Evolutionary conservation across 1,284 basidiomycete species (phyloP).

Genomic region (Heterobasidion occidentale): DNA sequence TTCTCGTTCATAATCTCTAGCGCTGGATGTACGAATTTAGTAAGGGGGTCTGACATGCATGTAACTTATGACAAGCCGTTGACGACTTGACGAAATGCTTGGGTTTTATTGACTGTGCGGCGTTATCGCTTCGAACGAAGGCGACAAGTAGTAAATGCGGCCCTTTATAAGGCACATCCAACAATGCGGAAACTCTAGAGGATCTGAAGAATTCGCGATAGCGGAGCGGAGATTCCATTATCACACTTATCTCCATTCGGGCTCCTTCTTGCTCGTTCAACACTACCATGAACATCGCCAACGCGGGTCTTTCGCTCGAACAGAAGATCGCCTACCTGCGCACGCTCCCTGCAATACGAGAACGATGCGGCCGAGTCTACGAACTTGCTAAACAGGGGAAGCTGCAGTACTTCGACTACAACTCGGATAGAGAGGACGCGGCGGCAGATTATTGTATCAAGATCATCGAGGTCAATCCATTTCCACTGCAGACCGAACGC

Average conservation of each 20-base stretch:
- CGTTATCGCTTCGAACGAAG: no score
- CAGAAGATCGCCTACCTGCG: slow-evolving; percentile 68
- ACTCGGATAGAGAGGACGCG: slow-evolving; percentile 63
- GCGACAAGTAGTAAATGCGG: no score
- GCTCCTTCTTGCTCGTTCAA: not conserved
- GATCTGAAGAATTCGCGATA: not conserved
- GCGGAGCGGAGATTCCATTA: not conserved
- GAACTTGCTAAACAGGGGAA: slow-evolving; percentile 65
- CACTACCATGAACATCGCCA: slow-evolving; percentile 23
- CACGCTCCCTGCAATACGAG: slow-evolving; percentile 82
- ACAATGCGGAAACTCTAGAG: not conserved
- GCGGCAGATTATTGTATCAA: slow-evolving; percentile 78
- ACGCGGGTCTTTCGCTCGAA: slow-evolving; percentile 17
- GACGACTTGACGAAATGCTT: no score
- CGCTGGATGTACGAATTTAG: no score
- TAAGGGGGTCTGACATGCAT: no score
- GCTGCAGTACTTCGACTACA: slow-evolving; percentile 82
- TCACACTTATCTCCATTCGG: not conserved
- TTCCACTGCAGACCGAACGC: not conserved
- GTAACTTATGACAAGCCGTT: no score
- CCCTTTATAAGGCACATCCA: not conserved
- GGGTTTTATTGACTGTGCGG: no score
- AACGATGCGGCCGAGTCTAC: slow-evolving; percentile 76
- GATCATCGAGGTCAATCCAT: slow-evolving; percentile 63
- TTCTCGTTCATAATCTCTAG: no score